Evolutionary conservation across 2,329 filamentous ascomycete species (phyloP).

Genomic region (Scolecobasidium constrictum): DNA sequence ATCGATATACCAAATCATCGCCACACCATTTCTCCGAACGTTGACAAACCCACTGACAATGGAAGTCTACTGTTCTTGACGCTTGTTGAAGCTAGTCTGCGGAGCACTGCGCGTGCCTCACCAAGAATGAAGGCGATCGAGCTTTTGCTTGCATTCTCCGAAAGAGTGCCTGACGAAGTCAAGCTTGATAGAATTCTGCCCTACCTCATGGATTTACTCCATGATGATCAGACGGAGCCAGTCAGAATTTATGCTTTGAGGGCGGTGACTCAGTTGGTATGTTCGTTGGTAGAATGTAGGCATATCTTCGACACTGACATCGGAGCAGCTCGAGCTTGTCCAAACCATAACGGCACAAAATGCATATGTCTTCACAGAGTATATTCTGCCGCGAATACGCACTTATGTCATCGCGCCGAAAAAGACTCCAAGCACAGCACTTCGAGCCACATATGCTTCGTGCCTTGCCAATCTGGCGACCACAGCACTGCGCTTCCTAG

Average conservation of each 20-base stretch:
- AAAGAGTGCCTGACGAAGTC: constrained; percentile 85
- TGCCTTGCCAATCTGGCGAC: constrained; percentile 82
- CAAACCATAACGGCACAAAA: constrained; percentile 72
- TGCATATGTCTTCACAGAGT: constrained; percentile 56
- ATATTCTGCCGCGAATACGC: constrained; percentile 50
- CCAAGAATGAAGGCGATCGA: constrained; percentile 84
- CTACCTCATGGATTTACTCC: constrained; percentile 73
- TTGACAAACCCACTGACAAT: constrained; percentile 61
- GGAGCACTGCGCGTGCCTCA: constrained; percentile 81
- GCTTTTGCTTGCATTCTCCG: constrained; percentile 80
- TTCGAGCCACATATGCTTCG: constrained; percentile 85
- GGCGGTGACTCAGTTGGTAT: constrained; percentile 69
- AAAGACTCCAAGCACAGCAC: constrained; percentile 51
- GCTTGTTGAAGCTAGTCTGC: constrained; percentile 74
- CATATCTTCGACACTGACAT: constrained; percentile 8
- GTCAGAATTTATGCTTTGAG: constrained; percentile 79
- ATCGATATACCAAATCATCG: constrained; percentile 81
- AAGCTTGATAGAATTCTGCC: constrained; percentile 89
- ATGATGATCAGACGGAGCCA: constrained; percentile 63
- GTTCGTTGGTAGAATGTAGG: constrained; percentile 10
- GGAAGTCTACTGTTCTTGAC: constrained; percentile 88
- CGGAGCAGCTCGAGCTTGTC: constrained; percentile 56
- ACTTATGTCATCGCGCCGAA: constrained; percentile 42
- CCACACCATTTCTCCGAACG: constrained; percentile 51
- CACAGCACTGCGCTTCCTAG: constrained; percentile 74